Percentiles rank a stretch among this genome's conserved stretches.
These are phyloP conservation scores for Phytophthora uliginosa DNA, from an alignment of 352 stramenopile genomes.

Conservation along the genomic window DNA sequence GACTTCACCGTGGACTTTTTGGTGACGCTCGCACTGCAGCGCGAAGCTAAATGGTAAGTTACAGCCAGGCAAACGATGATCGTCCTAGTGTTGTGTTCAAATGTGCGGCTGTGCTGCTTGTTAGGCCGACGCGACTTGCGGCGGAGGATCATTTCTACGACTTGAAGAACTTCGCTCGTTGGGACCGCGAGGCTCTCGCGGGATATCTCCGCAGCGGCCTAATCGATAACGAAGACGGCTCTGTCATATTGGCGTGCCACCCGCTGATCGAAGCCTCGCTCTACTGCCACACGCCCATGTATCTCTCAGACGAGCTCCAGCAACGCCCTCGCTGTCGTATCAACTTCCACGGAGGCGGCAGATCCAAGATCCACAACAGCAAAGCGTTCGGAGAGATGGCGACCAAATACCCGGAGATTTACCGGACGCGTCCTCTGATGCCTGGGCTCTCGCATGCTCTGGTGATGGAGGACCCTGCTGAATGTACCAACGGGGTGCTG, in stretches of 20 bases:
- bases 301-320: constrained; percentile 38
- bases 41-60: constrained; percentile 30
- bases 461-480: constrained; percentile 55
- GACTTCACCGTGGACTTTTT: constrained; percentile 37
- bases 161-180: constrained; percentile 44
- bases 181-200: constrained; percentile 39
- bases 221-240: constrained; percentile 35
- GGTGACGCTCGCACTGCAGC: constrained; percentile 34
- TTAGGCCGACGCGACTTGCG: constrained; percentile 24
- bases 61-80: too few relatives aligned
- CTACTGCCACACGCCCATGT: constrained; percentile 46
- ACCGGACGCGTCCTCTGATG: constrained; percentile 38
- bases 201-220: constrained; percentile 37
- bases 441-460: constrained; percentile 51
- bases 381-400: constrained; percentile 42
- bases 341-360: constrained; percentile 48
- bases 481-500: constrained; percentile 45
- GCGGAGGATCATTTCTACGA: constrained; percentile 39
- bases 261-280: constrained; percentile 52
- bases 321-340: constrained; percentile 42
- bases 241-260: constrained; percentile 46
- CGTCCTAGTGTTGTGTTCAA: background rate
- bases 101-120: background rate
- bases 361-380: constrained; percentile 50
- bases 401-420: constrained; percentile 41